Evolutionary conservation across 371 early-diverging fungal genomes (phyloP).

Genomic region (Rhizopus arrhizus): DNA sequence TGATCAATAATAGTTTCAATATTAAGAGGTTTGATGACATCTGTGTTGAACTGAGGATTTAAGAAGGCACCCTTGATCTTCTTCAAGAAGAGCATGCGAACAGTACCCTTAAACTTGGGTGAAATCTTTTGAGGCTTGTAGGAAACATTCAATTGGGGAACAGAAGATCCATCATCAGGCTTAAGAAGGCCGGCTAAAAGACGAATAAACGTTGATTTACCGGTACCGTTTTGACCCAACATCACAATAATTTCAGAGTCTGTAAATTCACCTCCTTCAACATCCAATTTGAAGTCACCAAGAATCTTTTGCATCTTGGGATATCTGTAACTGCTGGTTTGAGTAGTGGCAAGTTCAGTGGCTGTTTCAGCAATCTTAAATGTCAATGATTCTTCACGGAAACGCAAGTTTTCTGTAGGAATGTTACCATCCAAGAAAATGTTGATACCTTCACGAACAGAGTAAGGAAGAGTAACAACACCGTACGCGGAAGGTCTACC

Average conservation of each 20-base stretch:
- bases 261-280: conserved; percentile 89
- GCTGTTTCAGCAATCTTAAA: conserved; percentile 95
- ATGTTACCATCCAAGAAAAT: conserved; percentile 99
- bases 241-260: conserved; percentile 99
- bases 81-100: conserved; percentile 93
- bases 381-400: conserved; percentile 96
- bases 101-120: conserved; percentile 96
- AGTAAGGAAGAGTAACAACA: conserved; percentile 98
- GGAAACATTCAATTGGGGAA: conserved; percentile 89
- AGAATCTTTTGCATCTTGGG: conserved; percentile 86
- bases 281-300: conserved; percentile 86
- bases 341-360: conserved; percentile 67
- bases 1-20: conserved; percentile 96
- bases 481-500: conserved; percentile 99
- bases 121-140: conserved; percentile 99
- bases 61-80: conserved; percentile 92
- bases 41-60: conserved; percentile 97
- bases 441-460: conserved; percentile 99
- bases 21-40: conserved; percentile 96
- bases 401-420: conserved; percentile 99
- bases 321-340: conserved; percentile 79
- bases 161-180: conserved; percentile 80
- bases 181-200: conserved; percentile 91
- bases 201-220: conserved; percentile 98
- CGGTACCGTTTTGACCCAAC: conserved; percentile 99